A percentile compares a stretch with the other conserved stretches of the same genome.
These are phyloP conservation scores for Schizosaccharomyces lindneri DNA, from an alignment of 805 yeast genomes.

Conservation along the genomic window DNA sequence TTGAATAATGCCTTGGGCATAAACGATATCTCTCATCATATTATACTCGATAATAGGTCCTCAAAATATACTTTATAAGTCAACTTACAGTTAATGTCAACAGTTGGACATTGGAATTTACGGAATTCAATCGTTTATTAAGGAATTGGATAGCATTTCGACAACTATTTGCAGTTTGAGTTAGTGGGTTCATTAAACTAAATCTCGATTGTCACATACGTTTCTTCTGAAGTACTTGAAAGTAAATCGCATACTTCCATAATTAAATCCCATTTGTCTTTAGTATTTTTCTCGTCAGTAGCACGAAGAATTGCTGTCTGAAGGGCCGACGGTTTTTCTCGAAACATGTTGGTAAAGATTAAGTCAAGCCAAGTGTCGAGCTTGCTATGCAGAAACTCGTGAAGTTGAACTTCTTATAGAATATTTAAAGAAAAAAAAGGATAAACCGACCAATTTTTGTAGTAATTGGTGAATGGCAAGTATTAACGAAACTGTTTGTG, in stretches of 20 bases:
- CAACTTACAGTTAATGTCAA: slow-evolving; percentile 22
- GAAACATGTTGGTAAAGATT: background rate
- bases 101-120: slow-evolving; percentile 41
- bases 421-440: too few relatives aligned
- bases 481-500: too few relatives aligned
- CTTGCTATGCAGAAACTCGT: too few relatives aligned
- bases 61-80: background rate
- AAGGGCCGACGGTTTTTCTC: background rate
- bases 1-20: background rate
- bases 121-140: slow-evolving; percentile 22
- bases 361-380: background rate
- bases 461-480: too few relatives aligned
- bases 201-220: slow-evolving; percentile 8
- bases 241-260: slow-evolving; percentile 45
- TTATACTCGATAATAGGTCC: background rate
- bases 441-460: too few relatives aligned
- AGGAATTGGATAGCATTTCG: slow-evolving; percentile 23
- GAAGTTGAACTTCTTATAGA: too few relatives aligned
- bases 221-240: slow-evolving; percentile 33
- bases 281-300: slow-evolving; percentile 34
- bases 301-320: slow-evolving; percentile 18
- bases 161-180: slow-evolving; percentile 10
- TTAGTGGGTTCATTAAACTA: background rate
- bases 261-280: slow-evolving; percentile 44
- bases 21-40: background rate